Conservation (phyloP, 768 basidiomycete genomes). For the Dioszegia aurantiaca region DNA sequence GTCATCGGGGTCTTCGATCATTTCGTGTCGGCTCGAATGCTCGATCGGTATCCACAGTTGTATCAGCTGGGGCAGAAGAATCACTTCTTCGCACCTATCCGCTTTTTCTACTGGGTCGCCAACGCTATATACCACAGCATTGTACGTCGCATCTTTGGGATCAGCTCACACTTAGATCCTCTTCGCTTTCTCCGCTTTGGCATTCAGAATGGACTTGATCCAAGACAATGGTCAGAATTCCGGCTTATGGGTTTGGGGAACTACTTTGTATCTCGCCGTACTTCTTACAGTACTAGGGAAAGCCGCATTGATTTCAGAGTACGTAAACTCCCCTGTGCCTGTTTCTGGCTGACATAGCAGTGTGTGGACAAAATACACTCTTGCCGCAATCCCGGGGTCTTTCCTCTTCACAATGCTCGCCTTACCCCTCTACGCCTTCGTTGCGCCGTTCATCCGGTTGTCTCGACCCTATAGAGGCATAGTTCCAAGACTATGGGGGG, state of each 20-base stretch:
- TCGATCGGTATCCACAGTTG: slow-evolving; percentile 94
- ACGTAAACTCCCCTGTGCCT: slow-evolving; percentile 49
- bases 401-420: slow-evolving; percentile 95
- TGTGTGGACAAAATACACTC: slow-evolving; percentile 99
- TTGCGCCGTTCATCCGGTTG: slow-evolving; percentile 79
- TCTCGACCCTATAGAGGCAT: slow-evolving; percentile 87
- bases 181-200: slow-evolving; percentile 79
- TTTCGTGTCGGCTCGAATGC: slow-evolving; percentile 91
- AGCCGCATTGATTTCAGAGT: slow-evolving; percentile 97
- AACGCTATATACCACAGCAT: slow-evolving; percentile 53
- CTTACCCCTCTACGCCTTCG: slow-evolving; percentile 80
- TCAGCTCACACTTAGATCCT: slow-evolving; percentile 60
- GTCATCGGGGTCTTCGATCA: slow-evolving; percentile 99
- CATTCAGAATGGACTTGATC: slow-evolving; percentile 92
- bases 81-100: slow-evolving; percentile 60
- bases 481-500: slow-evolving; percentile 84
- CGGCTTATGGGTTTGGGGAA: slow-evolving; percentile 99
- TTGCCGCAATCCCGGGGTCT: slow-evolving; percentile 95
- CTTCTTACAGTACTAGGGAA: slow-evolving; percentile 94
- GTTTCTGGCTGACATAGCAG: slow-evolving; percentile 55
- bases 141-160: slow-evolving; percentile 29
- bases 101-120: slow-evolving; percentile 53
- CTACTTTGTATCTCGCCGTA: slow-evolving; percentile 87
- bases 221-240: slow-evolving; percentile 74
- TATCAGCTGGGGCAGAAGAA: slow-evolving; percentile 93